Evolutionary conservation across 2,329 filamentous ascomycete species (phyloP), one percentile per base, ranked within the genome.

Genomic region (Fusarium dimerum): DNA sequence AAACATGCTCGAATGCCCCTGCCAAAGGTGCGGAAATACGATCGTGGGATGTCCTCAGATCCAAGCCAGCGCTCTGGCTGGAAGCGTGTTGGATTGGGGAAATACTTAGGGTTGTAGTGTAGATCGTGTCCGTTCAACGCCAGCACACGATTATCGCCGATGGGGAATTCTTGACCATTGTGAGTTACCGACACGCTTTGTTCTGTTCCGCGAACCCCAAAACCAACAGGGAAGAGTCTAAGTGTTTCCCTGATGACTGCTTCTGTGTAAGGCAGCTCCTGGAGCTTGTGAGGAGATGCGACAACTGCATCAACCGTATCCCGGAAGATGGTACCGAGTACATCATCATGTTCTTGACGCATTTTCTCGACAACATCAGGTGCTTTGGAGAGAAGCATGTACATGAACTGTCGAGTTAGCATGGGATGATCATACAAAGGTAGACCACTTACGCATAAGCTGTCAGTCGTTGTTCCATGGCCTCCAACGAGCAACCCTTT

Each of bases 1-100:
- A 72, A 64, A 48, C 73, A 76, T 4, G 60, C 63, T 4, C 72
- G 56, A 1, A 68, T 66, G 0, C 74, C 75, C 6, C 64, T 53
- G 38, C 75, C 71, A 49, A 77, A 78, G 0, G 73, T 48, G 9
- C 65, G 48, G 45, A 63, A 65, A 30, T 50, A 53, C 3, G 38
- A 44, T 5, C 18, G 15, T 3, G 45, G 36, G 11, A 48, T 13
- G 20, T 55, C 57, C 2, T 59, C 46, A 1, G 41, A 11, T 9
- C 15, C 18, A 0, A 60, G 15, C 58, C 58, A 60, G 11, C 57
- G 5, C 17, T 57, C 57, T 1, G 57, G 54, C 1, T 9, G 42
- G 10, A 60, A 60, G 9, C 6, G 11, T 1, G 43, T 43, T 0
- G 45, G 51, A 1, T 51, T 13, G 0, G 43, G 29, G 16, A 57